phyloP scores from a whole-genome alignment of 2,329 filamentous ascomycete genomes.

The Ilyonectria robusta region DNA sequence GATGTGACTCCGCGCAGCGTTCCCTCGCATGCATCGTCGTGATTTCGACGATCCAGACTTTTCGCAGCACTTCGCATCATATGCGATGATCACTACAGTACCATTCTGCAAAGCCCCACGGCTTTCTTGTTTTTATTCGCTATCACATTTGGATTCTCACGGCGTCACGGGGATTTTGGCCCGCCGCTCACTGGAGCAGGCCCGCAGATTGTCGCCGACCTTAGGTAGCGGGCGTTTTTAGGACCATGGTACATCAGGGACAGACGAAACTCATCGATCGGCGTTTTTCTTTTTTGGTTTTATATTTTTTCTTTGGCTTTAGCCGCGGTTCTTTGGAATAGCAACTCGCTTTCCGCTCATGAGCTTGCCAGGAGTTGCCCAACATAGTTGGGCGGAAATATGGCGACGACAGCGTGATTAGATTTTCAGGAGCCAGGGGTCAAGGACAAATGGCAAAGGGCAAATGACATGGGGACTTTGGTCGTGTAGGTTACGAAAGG shows the following conservation, averaged over 20 bases:
- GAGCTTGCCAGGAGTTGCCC: conserved; percentile 23
- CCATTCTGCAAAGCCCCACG: conserved; percentile 38
- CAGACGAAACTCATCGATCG: conserved; percentile 43
- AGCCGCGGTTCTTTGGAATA: conserved; percentile 11
- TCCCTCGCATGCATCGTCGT: conserved; percentile 61
- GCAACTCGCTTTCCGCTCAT: conserved; percentile 11
- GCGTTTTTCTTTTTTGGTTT: conserved; percentile 37
- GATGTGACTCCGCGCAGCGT: conserved; percentile 70
- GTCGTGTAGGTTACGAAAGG: conserved; percentile 22
- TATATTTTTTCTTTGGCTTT: conserved; percentile 16
- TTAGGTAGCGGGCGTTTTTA: conserved; percentile 47
- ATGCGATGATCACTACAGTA: conserved; percentile 40
- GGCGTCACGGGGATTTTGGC: conserved; percentile 41
- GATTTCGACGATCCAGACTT: conserved; percentile 18
- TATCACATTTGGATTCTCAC: conserved; percentile 38
- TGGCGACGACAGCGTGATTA: conserved; percentile 23
- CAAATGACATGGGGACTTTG: background rate
- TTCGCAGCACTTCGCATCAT: conserved; percentile 29
- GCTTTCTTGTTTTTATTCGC: conserved; percentile 43
- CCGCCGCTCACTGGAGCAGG: conserved; percentile 46
- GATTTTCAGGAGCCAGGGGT: conserved; percentile 7
- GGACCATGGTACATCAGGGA: conserved; percentile 32
- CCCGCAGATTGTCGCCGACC: conserved; percentile 43
- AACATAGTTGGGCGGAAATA: conserved; percentile 7
- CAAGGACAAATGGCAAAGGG: conserved; percentile 4